Base-by-base conservation (phyloP, 768 basidiomycete genomes). In the Termitomyces sp. region DNA sequence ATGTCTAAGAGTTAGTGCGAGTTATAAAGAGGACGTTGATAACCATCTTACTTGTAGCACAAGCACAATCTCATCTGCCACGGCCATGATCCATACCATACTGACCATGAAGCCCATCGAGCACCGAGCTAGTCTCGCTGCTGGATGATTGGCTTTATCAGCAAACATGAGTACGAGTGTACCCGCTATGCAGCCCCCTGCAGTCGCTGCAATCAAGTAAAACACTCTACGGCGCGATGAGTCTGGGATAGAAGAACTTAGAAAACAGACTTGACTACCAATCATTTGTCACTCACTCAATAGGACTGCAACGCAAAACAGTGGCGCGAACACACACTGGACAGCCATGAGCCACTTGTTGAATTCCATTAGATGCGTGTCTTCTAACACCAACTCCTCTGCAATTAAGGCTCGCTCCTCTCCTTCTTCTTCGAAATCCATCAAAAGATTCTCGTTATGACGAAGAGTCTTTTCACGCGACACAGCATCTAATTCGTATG, bases 21-120 rank as follows among this genome's bases (percentile, higher is more conserved):
- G 9, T 5, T 17, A 17, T 3, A 23, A 39, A 39, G 40, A 21
- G 10, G 3, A 14, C 3, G 34, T 12, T 62, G 80, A 39, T 27
- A 27, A n/a, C 37, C 1, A 19, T n/a, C 25, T 56, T 44, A 95
- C 95, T 76, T 89, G 86, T 10, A 98, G 79, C 11, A 98, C 86
- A 47, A 88, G 81, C 30, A 98, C 94, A 2, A 96, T 94, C 68
- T 98, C 95, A 67, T 97, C 94, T 1, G 95, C 94, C 47, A 98
- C 94, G 6, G 90, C 94, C 85, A 98, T 95, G 63, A 99, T 98
- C 96, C 97, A 99, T 8, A 98, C 86, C 59, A 98, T 83, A 3
- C 94, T 80, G 27, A 96, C 88, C 21, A 86, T 68, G 73, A 99
- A 99, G 0, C 97, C 96, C 79, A 95, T 86, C 23, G 85, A 88